A percentile compares a stretch with the other conserved stretches of the same genome.
Evolutionary conservation across 306 rosid species (phyloP).

Genomic region (Vigna radiata): DNA sequence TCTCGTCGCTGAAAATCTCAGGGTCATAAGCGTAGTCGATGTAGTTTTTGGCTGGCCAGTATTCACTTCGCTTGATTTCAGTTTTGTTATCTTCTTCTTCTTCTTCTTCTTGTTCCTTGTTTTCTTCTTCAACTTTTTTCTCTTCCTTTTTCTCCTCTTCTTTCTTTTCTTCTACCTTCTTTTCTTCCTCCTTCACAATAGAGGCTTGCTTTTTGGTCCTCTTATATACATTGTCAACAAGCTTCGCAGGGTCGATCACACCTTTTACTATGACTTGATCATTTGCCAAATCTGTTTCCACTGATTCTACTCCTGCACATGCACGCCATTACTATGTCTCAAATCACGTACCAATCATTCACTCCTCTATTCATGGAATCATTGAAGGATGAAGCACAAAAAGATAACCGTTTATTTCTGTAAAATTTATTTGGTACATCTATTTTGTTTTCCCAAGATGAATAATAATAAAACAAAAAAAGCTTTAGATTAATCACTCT

Average conservation of each 20-base stretch:
- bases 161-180: constrained; percentile 57
- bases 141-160: constrained; percentile 41
- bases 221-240: constrained; percentile 62
- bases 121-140: constrained; percentile 53
- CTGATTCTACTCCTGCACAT: constrained; percentile 74
- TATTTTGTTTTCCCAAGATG: not conserved
- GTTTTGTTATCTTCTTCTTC: constrained; percentile 52
- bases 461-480: not conserved
- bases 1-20: constrained; percentile 79
- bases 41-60: constrained; percentile 55
- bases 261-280: constrained; percentile 71
- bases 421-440: not conserved
- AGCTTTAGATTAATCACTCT: not conserved
- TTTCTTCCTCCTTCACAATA: constrained; percentile 59
- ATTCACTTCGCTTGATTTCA: constrained; percentile 56
- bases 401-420: not conserved
- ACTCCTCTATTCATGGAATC: not conserved
- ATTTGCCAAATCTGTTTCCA: constrained; percentile 66
- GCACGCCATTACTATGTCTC: not conserved
- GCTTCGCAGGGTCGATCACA: constrained; percentile 59
- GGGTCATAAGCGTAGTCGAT: constrained; percentile 55
- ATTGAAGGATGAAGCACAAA: not conserved
- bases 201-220: constrained; percentile 69
- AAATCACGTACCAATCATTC: not conserved
- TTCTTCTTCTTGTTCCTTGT: constrained; percentile 53